phyloP scores from a whole-genome alignment of 2,329 filamentous ascomycete species.

The Pleoardoris graminearum region DNA sequence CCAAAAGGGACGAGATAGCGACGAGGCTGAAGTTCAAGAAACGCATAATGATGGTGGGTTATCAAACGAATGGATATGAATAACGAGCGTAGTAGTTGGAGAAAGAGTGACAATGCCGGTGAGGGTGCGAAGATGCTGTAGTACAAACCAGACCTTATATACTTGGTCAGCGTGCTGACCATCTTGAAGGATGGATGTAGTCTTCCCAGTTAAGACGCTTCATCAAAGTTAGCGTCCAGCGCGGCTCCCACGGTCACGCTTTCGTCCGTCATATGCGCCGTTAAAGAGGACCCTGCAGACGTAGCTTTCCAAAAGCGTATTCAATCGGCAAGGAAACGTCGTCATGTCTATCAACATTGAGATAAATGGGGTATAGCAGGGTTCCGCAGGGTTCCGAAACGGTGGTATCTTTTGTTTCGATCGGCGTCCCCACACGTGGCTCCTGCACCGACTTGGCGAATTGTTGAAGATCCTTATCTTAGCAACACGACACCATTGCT shows the following conservation, averaged over 20 bases:
- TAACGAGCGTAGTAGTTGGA: background rate
- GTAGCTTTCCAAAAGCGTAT: background rate
- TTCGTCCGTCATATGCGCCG: background rate
- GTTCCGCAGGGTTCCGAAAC: background rate
- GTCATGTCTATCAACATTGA: background rate
- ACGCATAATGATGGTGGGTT: constrained; percentile 9
- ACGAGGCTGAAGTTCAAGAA: constrained; percentile 7
- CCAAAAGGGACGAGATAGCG: constrained; percentile 7
- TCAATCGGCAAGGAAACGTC: background rate
- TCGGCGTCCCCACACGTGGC: constrained; percentile 2
- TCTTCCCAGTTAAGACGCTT: background rate
- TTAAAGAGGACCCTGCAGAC: background rate
- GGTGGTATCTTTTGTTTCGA: background rate
- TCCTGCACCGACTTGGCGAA: background rate
- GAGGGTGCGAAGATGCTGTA: background rate
- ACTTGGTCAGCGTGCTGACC: background rate
- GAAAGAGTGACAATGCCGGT: constrained; percentile 2
- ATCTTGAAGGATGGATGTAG: background rate
- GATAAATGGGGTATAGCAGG: background rate
- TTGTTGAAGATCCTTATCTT: background rate
- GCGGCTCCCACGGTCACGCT: background rate
- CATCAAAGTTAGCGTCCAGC: constrained; percentile 1
- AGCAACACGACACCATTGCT: background rate
- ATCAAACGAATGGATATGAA: background rate
- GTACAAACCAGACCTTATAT: background rate